Percentiles rank a stretch among this genome's conserved stretches.
Evolutionary conservation across 768 basidiomycete genomes (phyloP).

Genomic region (Imleria badia): DNA sequence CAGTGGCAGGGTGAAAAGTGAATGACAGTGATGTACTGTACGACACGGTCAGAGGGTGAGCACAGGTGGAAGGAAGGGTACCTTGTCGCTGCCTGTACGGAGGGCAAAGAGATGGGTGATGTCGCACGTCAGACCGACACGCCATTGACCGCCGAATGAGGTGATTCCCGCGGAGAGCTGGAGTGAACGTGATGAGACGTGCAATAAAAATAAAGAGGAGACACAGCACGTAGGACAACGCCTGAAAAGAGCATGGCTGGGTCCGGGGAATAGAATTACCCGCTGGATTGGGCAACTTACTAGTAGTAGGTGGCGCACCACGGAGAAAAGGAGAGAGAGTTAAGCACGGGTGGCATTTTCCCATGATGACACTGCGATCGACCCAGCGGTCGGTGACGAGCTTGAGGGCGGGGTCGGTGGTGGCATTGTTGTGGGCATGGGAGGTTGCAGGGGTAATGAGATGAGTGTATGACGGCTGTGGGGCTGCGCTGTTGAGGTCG

Average conservation of each 20-base stretch:
- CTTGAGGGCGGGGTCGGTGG: slow-evolving; percentile 38
- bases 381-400: slow-evolving; percentile 61
- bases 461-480: no score
- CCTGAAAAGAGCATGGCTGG: slow-evolving; percentile 82
- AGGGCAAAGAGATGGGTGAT: slow-evolving; percentile 82
- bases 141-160: slow-evolving; percentile 81
- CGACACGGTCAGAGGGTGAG: background rate
- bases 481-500: slow-evolving; percentile 51
- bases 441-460: slow-evolving; percentile 55
- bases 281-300: slow-evolving; percentile 34
- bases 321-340: slow-evolving; percentile 1
- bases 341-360: slow-evolving; percentile 57
- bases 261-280: slow-evolving; percentile 72
- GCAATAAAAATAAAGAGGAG: background rate
- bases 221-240: slow-evolving; percentile 69
- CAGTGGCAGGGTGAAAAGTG: slow-evolving; percentile 71
- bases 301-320: slow-evolving; percentile 2
- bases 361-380: slow-evolving; percentile 59
- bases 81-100: slow-evolving; percentile 46
- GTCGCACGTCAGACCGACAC: slow-evolving; percentile 69
- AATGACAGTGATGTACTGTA: slow-evolving; percentile 46
- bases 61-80: background rate
- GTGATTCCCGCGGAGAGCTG: slow-evolving; percentile 67
- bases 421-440: slow-evolving; percentile 37
- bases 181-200: background rate